A percentile compares a stretch with the other conserved stretches of the same genome.
Conservation (phyloP, 1,284 basidiomycete genomes). For the Amylostereum chailletii region DNA sequence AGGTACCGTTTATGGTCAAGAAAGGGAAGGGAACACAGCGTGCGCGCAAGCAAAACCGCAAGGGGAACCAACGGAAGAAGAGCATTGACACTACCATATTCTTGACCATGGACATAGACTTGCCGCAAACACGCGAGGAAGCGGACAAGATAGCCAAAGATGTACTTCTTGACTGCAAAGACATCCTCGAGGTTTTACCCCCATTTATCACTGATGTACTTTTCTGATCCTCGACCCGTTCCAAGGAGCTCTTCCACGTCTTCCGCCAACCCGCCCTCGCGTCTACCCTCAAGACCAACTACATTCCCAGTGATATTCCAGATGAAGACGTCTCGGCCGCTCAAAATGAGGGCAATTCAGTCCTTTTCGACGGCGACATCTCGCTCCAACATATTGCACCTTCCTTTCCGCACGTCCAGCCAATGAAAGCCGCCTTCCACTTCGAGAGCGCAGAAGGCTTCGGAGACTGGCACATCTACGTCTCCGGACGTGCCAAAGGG, state of each 20-base stretch:
- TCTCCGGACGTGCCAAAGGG: conserved; percentile 34
- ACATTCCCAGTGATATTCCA: conserved; percentile 7
- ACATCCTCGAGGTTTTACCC: conserved; percentile 19
- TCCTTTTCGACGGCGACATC: neutral
- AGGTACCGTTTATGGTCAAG: neutral
- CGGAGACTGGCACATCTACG: conserved; percentile 44
- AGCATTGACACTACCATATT: conserved; percentile 20
- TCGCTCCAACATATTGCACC: conserved; percentile 13
- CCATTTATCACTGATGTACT: neutral
- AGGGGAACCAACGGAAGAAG: neutral
- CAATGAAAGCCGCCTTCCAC: conserved; percentile 39
- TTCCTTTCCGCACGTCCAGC: conserved; percentile 34
- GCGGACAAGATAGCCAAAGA: conserved; percentile 12
- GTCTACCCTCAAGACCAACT: conserved; percentile 12
- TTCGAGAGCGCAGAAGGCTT: conserved; percentile 43
- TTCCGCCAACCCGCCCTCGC: conserved; percentile 14
- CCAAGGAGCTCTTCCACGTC: conserved; percentile 8
- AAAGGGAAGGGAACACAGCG: conserved; percentile 8
- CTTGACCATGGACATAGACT: conserved; percentile 12
- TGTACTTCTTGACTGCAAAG: conserved; percentile 18
- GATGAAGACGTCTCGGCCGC: conserved; percentile 6
- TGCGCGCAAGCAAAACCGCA: conserved; percentile 7
- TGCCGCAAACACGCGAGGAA: conserved; percentile 20
- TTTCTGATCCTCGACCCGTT: conserved; percentile 11
- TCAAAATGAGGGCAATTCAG: neutral